phyloP scores from a whole-genome alignment of 768 basidiomycete species.

The Russula griseocarnosa region DNA sequence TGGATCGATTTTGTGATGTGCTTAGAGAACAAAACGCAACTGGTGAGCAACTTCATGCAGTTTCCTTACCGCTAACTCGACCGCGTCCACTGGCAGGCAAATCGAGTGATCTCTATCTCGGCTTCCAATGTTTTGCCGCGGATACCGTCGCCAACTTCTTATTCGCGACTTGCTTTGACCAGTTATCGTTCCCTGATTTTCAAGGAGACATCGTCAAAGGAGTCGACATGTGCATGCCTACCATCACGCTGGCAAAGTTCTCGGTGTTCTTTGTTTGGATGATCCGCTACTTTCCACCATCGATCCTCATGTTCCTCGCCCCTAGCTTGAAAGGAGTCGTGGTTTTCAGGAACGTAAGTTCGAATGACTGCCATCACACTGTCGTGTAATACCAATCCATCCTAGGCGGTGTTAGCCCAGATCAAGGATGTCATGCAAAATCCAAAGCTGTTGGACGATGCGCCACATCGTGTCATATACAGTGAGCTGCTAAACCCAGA shows the following conservation, averaged over 20 bases:
- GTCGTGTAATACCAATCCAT: not conserved
- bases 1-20: conserved; percentile 33
- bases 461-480: conserved; percentile 20
- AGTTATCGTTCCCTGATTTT: conserved; percentile 37
- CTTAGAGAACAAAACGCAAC: conserved; percentile 18
- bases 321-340: conserved; percentile 4
- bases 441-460: conserved; percentile 7
- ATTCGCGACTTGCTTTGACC: conserved; percentile 37
- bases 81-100: conserved; percentile 1
- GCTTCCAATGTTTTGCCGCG: conserved; percentile 41
- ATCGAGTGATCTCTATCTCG: conserved; percentile 39
- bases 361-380: not conserved
- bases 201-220: conserved; percentile 36
- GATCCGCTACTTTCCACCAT: conserved; percentile 1
- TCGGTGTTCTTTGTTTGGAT: conserved; percentile 6
- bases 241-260: conserved; percentile 26
- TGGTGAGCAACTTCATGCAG: not conserved
- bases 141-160: conserved; percentile 45
- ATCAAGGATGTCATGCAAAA: conserved; percentile 6
- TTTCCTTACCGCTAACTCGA: not conserved
- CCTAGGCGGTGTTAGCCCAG: conserved; percentile 7
- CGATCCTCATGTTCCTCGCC: not conserved
- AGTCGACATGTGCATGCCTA: conserved; percentile 34
- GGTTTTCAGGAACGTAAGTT: not conserved
- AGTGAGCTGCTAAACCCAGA: conserved; percentile 11